Base-by-base conservation (phyloP, 2,329 filamentous ascomycete species). In the Pezicula neosporulosa region DNA sequence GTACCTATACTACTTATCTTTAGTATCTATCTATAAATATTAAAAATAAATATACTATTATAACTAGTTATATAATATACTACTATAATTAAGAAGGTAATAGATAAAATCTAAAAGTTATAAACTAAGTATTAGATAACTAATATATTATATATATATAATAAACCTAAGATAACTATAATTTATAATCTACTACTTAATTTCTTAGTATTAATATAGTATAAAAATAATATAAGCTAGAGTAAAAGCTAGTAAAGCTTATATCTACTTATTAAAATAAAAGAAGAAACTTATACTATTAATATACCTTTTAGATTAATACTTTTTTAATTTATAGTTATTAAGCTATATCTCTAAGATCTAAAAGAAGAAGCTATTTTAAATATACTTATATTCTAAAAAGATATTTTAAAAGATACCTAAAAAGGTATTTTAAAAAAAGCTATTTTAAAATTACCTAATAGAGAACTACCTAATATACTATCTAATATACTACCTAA, bases 1-100 rank as follows among this genome's bases (percentile, higher is more conserved):
- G 46, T 53, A 4, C 48, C 42, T 43, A 56, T 42, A 0, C 30
- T 54, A 7, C 30, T 56, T n/a, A 48, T 54, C 12, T 56, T 50
- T 44, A 33, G 46, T 2, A 47, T 44, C 3, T 56, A 54, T n/a
- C 49, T 28, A 27, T 13, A 47, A 3, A 49, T 55, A 24, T 2
- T 19, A 4, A n/a, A 52, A 30, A 12, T 9, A 4, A 38, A 52
- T 36, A 19, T 21, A 3, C 46, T 33, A 13, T 43, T 28, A 28
- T 9, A 24, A 3, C 12, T 37, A 28, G 21, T 54, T 9, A 33
- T 44, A 5, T 4, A 51, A 24, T 38, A 44, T 39, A 35, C 45
- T 8, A 16, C 10, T 9, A 39, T 37, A 48, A 6, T 54, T 19
- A 44, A 33, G 15, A 49, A 49, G 9, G 47, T 47, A 24, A 53